Evolutionary conservation across 345 rosid species (phyloP), one percentile per base, ranked within the genome.

Genomic region (Linum usitatissimum): DNA sequence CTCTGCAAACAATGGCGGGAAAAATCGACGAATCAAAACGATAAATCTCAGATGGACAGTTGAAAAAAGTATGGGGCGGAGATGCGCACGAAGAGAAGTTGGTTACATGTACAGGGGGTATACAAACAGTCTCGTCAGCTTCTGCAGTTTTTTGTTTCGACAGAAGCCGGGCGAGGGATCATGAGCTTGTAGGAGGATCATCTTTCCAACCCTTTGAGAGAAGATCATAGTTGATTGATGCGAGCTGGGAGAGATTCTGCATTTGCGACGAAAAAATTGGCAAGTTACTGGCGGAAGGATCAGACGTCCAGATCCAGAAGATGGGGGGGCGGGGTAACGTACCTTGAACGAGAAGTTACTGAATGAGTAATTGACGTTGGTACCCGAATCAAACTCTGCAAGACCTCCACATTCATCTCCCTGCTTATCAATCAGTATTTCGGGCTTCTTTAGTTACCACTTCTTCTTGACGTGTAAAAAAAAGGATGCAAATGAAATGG

Each of bases 281-380:
- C 28, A 40, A 48, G 30, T 20, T 10, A 20, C 15, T 55, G 59
- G 59, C 23, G 19, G 8, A 1, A 18, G 18, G 28, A 28, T 14
- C 0, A 55, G 18, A 55, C 38, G 38, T 34, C 28, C 28, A 55
- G 28, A 18, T 31, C 6, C 36, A 55, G 28, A 18, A 28, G 6
- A 18, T 6, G 21, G n/a, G 21, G n/a, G 30, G 6, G 6, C 4
- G 21, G n/a, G 28, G 28, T 20, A 60, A 5, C 30, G 63, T 87
- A 90, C 99, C 99, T 94, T 94, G 64, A 86, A 94, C 18, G 97
- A 94, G 78, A 94, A 90, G 76, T 94, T 94, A 82, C 99, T 94
- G 75, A 94, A 94, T 20, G 99, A 88, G 72, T 90, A 90, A 71
- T 94, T 81, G 76, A 86, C 83, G 45, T 87, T 77, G 61, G 84